These are phyloP conservation scores for Xylogone sp. DNA, from an alignment of 2,329 filamentous ascomycete species.

Conservation along the genomic window DNA sequence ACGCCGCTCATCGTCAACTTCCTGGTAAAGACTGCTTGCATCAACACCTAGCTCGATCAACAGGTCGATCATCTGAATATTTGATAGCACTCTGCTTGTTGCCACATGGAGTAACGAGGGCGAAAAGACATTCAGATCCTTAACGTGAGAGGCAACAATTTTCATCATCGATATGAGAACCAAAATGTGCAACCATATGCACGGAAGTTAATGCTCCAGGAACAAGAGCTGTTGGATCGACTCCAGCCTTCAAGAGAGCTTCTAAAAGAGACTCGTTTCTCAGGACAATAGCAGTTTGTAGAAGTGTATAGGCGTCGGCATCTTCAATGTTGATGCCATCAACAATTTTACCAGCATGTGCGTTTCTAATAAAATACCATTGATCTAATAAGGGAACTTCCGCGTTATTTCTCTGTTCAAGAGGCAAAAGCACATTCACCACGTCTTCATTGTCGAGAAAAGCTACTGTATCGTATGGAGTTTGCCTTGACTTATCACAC, in stretches of 20 bases:
- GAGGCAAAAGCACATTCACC: too few relatives aligned
- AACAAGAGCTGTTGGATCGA: neutral
- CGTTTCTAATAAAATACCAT: too few relatives aligned
- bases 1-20: neutral
- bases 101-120: conserved; percentile 5
- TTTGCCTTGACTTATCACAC: neutral
- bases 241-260: too few relatives aligned
- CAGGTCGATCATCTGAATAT: conserved; percentile 4
- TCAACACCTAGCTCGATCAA: conserved; percentile 3
- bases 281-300: neutral
- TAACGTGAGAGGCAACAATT: neutral
- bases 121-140: conserved; percentile 4
- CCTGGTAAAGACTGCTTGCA: neutral
- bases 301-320: too few relatives aligned
- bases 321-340: too few relatives aligned
- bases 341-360: too few relatives aligned
- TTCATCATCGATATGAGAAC: conserved; percentile 4
- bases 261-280: neutral
- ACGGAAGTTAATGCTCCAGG: neutral
- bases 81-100: neutral
- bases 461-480: neutral
- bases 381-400: too few relatives aligned
- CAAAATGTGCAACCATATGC: conserved; percentile 1
- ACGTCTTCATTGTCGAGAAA: too few relatives aligned
- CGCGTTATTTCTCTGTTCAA: too few relatives aligned